These are phyloP conservation scores for Ballota nigra DNA, from an alignment of 257 asterid species.

Conservation along the genomic window DNA sequence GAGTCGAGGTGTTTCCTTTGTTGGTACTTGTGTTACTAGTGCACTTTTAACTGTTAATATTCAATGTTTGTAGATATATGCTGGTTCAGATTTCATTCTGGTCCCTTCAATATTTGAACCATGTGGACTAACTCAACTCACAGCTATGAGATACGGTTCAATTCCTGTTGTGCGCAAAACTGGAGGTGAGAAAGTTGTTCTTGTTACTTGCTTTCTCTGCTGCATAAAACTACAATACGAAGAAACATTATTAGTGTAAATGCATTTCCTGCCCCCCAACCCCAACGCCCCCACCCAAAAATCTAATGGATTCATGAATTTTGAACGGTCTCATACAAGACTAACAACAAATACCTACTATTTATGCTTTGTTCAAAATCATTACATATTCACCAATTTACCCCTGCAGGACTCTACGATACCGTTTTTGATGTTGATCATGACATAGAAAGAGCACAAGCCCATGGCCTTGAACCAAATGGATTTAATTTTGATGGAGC, in stretches of 20 bases:
- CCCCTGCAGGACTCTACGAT: conserved; percentile 76
- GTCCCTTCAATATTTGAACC: conserved; percentile 99
- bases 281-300: too few relatives aligned
- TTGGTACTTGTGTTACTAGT: conserved; percentile 11
- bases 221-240: background rate
- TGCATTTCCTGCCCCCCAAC: too few relatives aligned
- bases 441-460: conserved; percentile 80
- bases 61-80: conserved; percentile 73
- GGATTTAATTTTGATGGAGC: conserved; percentile 97
- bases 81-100: conserved; percentile 92
- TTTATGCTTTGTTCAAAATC: background rate
- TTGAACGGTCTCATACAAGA: too few relatives aligned
- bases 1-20: conserved; percentile 16
- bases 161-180: conserved; percentile 97
- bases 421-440: conserved; percentile 96
- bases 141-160: conserved; percentile 97
- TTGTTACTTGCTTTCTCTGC: background rate
- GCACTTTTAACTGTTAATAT: conserved; percentile 18
- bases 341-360: too few relatives aligned
- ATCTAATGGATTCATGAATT: too few relatives aligned
- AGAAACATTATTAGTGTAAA: background rate
- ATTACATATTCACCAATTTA: background rate
- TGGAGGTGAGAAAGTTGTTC: conserved; percentile 60
- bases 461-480: conserved; percentile 76
- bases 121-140: conserved; percentile 98